A percentile compares a stretch with the other conserved stretches of the same genome.
Conservation (phyloP, 2,329 filamentous ascomycete species). For the Thielaviopsis cerberus region DNA sequence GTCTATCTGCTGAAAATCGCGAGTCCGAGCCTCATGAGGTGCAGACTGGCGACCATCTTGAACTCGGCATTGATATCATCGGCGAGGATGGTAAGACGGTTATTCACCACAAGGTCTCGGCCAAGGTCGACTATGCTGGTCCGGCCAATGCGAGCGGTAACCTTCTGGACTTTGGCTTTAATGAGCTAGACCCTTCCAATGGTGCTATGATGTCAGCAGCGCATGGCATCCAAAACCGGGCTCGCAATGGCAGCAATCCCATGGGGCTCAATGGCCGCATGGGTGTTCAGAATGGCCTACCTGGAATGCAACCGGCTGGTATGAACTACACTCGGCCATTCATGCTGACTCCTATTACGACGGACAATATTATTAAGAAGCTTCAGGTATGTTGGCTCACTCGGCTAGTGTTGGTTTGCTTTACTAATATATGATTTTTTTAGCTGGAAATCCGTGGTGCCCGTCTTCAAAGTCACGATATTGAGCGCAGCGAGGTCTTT, state of each 20-base stretch:
- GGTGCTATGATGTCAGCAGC: slow-evolving; percentile 52
- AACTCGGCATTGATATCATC: slow-evolving; percentile 94
- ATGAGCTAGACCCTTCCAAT: slow-evolving; percentile 70
- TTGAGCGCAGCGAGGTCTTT: slow-evolving; percentile 66
- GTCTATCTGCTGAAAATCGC: slow-evolving; percentile 80
- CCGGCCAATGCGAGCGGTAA: slow-evolving; percentile 58
- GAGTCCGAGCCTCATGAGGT: slow-evolving; percentile 93
- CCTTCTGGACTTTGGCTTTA: slow-evolving; percentile 75
- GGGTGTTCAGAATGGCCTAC: slow-evolving; percentile 30
- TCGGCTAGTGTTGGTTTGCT: neutral
- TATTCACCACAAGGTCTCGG: slow-evolving; percentile 93
- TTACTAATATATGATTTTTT: slow-evolving; percentile 3
- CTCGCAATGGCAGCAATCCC: slow-evolving; percentile 49
- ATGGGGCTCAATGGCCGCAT: slow-evolving; percentile 43
- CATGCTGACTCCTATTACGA: slow-evolving; percentile 75
- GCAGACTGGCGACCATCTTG: slow-evolving; percentile 75
- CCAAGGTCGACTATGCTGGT: slow-evolving; percentile 88
- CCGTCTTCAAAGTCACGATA: slow-evolving; percentile 69
- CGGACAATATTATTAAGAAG: slow-evolving; percentile 84
- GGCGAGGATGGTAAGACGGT: slow-evolving; percentile 97
- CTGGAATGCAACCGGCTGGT: slow-evolving; percentile 32
- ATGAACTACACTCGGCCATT: slow-evolving; percentile 63
- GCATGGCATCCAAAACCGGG: slow-evolving; percentile 50
- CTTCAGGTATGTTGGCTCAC: slow-evolving; percentile 44
- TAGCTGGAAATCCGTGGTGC: slow-evolving; percentile 83